Conservation (phyloP, 129 eudicot species). For the carrot (Daucus carota) region DH1_v3.0 NC_030389.2:1201501-1202000, state of each 20-base stretch:
- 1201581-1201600: not conserved
- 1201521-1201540: slow-evolving; percentile 76
- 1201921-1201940: too few species aligned
- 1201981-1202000: too few species aligned
- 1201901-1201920: too few species aligned
- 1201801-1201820: slow-evolving; percentile 84
- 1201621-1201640: not conserved
- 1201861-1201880: slow-evolving; percentile 75
- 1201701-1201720: slow-evolving; percentile 63
- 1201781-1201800: slow-evolving; percentile 99
- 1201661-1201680: slow-evolving; percentile 96
- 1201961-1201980: too few species aligned
- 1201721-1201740: slow-evolving; percentile 97
- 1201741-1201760: slow-evolving; percentile 96
- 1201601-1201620: not conserved
- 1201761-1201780: slow-evolving; percentile 81
- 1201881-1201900: not conserved
- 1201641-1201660: slow-evolving; percentile 64
- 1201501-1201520: slow-evolving; percentile 76
- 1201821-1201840: slow-evolving; percentile 83
- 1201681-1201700: slow-evolving; percentile 77
- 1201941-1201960: too few species aligned
- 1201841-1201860: slow-evolving; percentile 85
- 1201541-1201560: slow-evolving; percentile 99
- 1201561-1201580: slow-evolving; percentile 1